These are phyloP conservation scores for Gossypium gossypioides DNA, from an alignment of 441 rosid species.

Conservation along the genomic window DNA sequence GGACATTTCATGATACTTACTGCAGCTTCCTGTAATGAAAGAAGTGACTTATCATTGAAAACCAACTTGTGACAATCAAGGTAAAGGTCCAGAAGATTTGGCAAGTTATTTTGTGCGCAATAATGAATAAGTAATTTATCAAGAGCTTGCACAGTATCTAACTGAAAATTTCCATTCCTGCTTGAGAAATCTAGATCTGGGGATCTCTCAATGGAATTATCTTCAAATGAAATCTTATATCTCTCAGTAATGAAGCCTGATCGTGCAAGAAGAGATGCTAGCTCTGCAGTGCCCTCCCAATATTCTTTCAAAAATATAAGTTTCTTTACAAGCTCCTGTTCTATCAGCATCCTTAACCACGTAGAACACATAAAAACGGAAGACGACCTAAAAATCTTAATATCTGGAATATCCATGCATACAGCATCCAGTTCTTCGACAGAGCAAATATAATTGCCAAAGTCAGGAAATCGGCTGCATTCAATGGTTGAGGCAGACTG, in stretches of 20 bases:
- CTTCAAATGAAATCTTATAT: constrained; percentile 31
- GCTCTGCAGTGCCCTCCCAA: constrained; percentile 77
- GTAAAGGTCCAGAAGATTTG: constrained; percentile 86
- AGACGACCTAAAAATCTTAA: constrained; percentile 64
- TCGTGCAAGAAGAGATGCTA: constrained; percentile 69
- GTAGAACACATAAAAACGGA: constrained; percentile 43
- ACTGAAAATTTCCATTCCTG: constrained; percentile 30
- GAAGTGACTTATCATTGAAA: constrained; percentile 48
- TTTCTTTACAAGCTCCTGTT: constrained; percentile 81
- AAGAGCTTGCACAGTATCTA: constrained; percentile 45
- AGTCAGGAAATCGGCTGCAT: constrained; percentile 32
- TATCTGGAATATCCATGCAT: constrained; percentile 74
- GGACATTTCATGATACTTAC: constrained; percentile 55
- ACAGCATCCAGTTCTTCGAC: constrained; percentile 75
- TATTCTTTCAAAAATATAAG: constrained; percentile 71
- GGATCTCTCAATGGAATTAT: constrained; percentile 34
- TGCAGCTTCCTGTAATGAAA: constrained; percentile 58
- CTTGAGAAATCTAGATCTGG: constrained; percentile 39
- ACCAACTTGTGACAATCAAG: constrained; percentile 72
- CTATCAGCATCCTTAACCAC: constrained; percentile 73
- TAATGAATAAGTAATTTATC: constrained; percentile 62
- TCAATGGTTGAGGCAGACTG: constrained; percentile 43
- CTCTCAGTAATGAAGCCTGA: constrained; percentile 61
- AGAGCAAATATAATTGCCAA: constrained; percentile 48
- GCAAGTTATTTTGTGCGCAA: constrained; percentile 66